Conservation (phyloP, 768 basidiomycete genomes). For the Phaeotremella skinneri region DNA sequence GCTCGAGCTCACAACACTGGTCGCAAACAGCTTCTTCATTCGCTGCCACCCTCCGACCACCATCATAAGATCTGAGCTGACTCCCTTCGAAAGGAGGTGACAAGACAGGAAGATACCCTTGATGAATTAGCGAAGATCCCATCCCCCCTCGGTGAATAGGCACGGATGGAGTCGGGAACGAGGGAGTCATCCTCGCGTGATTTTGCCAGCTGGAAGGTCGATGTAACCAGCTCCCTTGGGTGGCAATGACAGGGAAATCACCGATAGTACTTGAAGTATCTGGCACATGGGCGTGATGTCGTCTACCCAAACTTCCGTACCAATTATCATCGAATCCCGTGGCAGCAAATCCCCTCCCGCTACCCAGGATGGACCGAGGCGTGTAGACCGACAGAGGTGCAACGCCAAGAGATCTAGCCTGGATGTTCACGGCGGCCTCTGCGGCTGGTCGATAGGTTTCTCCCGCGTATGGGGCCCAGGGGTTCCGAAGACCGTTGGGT, state of each 20-base stretch:
- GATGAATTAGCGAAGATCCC: too few relatives aligned
- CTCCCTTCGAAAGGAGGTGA: too few relatives aligned
- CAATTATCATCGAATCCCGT: constrained; percentile 36
- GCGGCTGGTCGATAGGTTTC: constrained; percentile 27
- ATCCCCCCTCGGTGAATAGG: neutral
- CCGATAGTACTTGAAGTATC: constrained; percentile 32
- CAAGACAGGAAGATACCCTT: too few relatives aligned
- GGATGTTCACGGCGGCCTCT: constrained; percentile 11
- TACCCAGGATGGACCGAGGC: neutral
- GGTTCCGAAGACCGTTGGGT: constrained; percentile 35
- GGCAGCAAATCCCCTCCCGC: too few relatives aligned
- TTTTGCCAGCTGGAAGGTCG: constrained; percentile 18
- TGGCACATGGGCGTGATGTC: constrained; percentile 28
- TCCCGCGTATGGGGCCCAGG: constrained; percentile 33
- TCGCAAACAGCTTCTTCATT: too few relatives aligned
- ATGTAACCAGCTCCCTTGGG: constrained; percentile 2
- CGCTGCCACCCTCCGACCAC: too few relatives aligned
- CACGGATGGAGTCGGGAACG: too few relatives aligned
- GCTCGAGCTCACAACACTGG: too few relatives aligned
- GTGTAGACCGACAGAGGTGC: neutral
- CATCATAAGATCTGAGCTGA: too few relatives aligned
- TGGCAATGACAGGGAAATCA: constrained; percentile 6
- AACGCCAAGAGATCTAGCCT: neutral
- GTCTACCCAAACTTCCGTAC: constrained; percentile 28
- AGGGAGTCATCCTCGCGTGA: constrained; percentile 28